Evolutionary conservation across 208 protist species (phyloP).

Genomic region (Lotmaria passim): DNA sequence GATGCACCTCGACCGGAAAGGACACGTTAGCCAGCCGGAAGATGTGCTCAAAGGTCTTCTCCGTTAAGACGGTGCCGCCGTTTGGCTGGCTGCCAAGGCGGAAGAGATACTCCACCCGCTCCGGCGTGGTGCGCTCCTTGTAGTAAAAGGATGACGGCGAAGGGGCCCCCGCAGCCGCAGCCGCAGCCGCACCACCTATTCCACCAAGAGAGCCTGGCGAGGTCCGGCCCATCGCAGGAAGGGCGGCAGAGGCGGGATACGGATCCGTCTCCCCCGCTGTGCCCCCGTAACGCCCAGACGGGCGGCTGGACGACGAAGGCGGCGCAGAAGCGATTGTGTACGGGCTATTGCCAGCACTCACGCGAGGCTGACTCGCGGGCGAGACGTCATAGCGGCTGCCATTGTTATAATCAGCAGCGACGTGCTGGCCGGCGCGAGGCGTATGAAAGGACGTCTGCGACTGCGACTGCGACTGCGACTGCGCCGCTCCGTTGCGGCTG

Average conservation of each 20-base stretch:
- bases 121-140: constrained; percentile 53
- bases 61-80: constrained; percentile 19
- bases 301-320: not conserved
- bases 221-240: not conserved
- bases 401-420: constrained; percentile 4
- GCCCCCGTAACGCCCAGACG: not conserved
- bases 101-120: constrained; percentile 73
- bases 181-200: not conserved
- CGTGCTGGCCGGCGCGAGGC: constrained; percentile 3
- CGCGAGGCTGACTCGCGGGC: constrained; percentile 12
- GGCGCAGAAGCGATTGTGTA: not conserved
- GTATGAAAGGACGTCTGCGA: constrained; percentile 19
- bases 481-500: not conserved
- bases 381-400: constrained; percentile 17
- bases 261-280: not conserved
- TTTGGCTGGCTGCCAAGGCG: constrained; percentile 29
- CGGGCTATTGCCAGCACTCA: constrained; percentile 16
- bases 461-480: not conserved
- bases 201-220: too few relatives aligned
- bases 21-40: constrained; percentile 60
- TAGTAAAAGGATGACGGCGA: constrained; percentile 38
- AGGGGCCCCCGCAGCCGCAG: not conserved
- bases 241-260: constrained; percentile 19
- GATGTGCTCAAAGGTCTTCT: constrained; percentile 56
- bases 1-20: constrained; percentile 58